Base-by-base conservation (phyloP, 768 basidiomycete genomes). In the Megacollybia marginata region DNA sequence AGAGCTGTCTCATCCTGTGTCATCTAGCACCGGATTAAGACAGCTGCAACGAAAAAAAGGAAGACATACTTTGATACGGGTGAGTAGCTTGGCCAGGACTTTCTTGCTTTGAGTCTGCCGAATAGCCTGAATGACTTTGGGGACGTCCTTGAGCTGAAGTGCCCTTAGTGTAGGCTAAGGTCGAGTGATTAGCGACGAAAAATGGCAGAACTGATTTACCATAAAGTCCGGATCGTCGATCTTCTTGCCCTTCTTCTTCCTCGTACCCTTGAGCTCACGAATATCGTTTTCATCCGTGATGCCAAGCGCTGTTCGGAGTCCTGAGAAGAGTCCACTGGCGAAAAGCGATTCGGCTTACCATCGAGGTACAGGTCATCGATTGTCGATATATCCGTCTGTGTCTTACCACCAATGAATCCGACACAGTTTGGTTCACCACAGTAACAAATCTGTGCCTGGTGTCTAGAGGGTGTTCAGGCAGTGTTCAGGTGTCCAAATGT, bases 321-420 rank as follows among this genome's bases (percentile, higher is more conserved):
- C 32, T 32, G 35, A 54, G 20, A 43, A 47, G 53, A n/a, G 6
- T 40, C 18, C 23, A 15, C 9, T 16, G 47, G 38, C 47, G 48
- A 33, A 12, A 38, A 9, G n/a, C 52, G 49, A 8, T 44, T 20
- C 23, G 40, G 52, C 75, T 47, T 58, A 91, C 92, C 94, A 59
- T 97, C 92, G 18, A 97, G 80, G 66, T 89, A 92, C 2, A 97
- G 73, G 59, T 97, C 93, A 62, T 96, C 93, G 84, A 98, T 94
- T 8, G 84, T 83, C 6, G 81, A 90, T 18, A 97, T 76, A 61
- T 98, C 95, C 2, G 96, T 98, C 65, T 99, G 96, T 0, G 94
- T 98, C 69, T 97, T 99, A 19, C 96, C 96, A 52, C 96, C 96
- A 56, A 99, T 92, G 60, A 80, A 91, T 2, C 96, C 96, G 5